These are phyloP conservation scores for Oryza meridionalis DNA, from an alignment of 176 grass and related monocot genomes.

Conservation along the genomic window DNA sequence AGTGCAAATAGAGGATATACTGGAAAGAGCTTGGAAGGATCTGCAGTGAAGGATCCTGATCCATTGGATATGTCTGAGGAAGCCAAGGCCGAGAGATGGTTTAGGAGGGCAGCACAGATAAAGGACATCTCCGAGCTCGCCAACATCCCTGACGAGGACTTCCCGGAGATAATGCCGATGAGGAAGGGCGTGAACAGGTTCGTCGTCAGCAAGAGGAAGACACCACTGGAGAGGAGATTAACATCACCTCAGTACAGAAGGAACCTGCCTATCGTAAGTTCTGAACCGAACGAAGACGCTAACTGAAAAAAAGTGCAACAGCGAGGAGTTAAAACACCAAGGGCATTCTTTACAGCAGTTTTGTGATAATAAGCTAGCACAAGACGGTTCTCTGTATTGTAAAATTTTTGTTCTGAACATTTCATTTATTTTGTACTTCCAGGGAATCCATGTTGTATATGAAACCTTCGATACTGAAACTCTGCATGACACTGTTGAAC, in stretches of 20 bases:
- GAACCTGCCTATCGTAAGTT: conserved; percentile 70
- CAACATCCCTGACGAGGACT: conserved; percentile 92
- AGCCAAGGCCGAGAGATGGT: conserved; percentile 97
- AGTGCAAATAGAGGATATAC: conserved; percentile 45
- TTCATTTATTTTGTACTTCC: conserved; percentile 18
- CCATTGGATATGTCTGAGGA: conserved; percentile 98
- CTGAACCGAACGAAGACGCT: conserved; percentile 67
- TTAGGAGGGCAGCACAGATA: conserved; percentile 88
- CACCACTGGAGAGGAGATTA: conserved; percentile 85
- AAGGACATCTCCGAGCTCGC: conserved; percentile 91
- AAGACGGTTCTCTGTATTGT: conserved; percentile 20
- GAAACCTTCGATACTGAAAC: conserved; percentile 10
- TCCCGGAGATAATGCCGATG: conserved; percentile 98
- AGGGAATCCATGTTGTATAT: conserved; percentile 19
- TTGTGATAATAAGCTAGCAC: conserved; percentile 27
- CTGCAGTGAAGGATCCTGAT: conserved; percentile 77
- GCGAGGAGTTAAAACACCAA: background rate
- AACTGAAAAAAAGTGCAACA: conserved; percentile 35
- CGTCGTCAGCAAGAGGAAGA: conserved; percentile 96
- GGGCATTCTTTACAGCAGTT: conserved; percentile 17
- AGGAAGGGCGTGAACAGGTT: conserved; percentile 97
- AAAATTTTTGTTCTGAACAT: conserved; percentile 32
- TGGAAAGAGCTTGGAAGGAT: conserved; percentile 87
- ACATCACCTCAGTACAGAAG: conserved; percentile 79
- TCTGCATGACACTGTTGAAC: background rate